Evolutionary conservation across 352 stramenopile species (phyloP).

Genomic region (Pythium phragmitis): DNA sequence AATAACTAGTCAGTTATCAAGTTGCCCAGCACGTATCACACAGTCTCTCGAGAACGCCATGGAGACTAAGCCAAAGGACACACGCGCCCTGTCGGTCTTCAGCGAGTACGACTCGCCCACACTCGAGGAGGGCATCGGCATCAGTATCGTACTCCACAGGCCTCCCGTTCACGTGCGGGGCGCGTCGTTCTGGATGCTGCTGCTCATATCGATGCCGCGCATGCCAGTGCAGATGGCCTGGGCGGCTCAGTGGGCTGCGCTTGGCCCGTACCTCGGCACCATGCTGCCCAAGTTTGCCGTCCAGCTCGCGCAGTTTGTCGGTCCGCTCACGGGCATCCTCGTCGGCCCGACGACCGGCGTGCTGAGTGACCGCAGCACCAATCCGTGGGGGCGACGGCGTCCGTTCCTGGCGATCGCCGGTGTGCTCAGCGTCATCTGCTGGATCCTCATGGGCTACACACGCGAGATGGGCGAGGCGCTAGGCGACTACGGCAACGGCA

Average conservation of each 20-base stretch:
- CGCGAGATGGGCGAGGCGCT: constrained; percentile 25
- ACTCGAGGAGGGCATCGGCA: too few species aligned
- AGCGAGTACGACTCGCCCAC: too few species aligned
- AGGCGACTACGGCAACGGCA: constrained; percentile 26
- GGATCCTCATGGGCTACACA: constrained; percentile 30
- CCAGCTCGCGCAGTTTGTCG: constrained; percentile 37
- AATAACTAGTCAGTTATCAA: too few species aligned
- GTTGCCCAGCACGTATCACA: too few species aligned
- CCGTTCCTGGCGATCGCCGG: constrained; percentile 25
- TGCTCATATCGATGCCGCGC: constrained; percentile 29
- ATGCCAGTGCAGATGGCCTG: constrained; percentile 27
- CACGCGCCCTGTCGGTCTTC: too few species aligned
- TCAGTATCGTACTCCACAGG: too few species aligned
- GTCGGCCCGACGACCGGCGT: constrained; percentile 30
- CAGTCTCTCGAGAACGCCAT: too few species aligned
- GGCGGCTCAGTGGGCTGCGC: constrained; percentile 32
- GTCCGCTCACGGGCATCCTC: constrained; percentile 28
- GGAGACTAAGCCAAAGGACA: too few species aligned
- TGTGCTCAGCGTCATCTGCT: constrained; percentile 26
- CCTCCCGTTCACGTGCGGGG: neutral
- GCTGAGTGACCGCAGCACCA: constrained; percentile 27
- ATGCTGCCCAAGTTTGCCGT: constrained; percentile 43
- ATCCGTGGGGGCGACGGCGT: constrained; percentile 26
- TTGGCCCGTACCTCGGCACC: constrained; percentile 42
- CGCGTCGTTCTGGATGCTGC: constrained; percentile 17